phyloP scores from a whole-genome alignment of 2,329 filamentous ascomycete genomes.

The Xylariales sp. region DNA sequence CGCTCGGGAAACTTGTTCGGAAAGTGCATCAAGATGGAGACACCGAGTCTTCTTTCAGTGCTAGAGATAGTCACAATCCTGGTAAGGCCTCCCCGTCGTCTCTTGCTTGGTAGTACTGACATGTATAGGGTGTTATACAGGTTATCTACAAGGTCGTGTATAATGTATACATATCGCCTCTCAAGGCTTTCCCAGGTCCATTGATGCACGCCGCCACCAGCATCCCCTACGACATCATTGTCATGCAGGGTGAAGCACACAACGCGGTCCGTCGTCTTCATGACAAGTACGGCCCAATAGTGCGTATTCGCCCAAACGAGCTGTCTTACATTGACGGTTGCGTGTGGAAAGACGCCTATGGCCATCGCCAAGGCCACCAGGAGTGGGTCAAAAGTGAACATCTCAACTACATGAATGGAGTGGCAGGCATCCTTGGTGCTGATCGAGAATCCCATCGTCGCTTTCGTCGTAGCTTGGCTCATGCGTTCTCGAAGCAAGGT shows the following conservation, averaged over 20 bases:
- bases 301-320: slow-evolving; percentile 4
- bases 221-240: slow-evolving; percentile 6
- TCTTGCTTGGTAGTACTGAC: neutral
- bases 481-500: slow-evolving; percentile 13
- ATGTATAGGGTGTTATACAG: neutral
- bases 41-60: no score
- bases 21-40: no score
- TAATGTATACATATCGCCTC: slow-evolving; percentile 8
- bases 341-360: slow-evolving; percentile 11
- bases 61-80: neutral
- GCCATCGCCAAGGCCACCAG: slow-evolving; percentile 1
- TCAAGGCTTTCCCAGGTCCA: slow-evolving; percentile 8
- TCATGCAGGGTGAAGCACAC: neutral
- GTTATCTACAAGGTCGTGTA: slow-evolving; percentile 8
- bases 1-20: no score
- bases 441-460: slow-evolving; percentile 10
- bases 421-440: neutral
- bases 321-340: slow-evolving; percentile 5
- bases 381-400: slow-evolving; percentile 4
- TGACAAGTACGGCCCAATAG: slow-evolving; percentile 5
- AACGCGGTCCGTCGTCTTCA: neutral
- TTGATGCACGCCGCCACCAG: slow-evolving; percentile 5
- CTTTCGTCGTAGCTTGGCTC: slow-evolving; percentile 10
- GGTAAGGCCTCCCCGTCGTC: neutral
- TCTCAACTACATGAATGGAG: neutral